Conservation (phyloP, 2,329 filamentous ascomycete species). For the Sporothrix protearum region DNA sequence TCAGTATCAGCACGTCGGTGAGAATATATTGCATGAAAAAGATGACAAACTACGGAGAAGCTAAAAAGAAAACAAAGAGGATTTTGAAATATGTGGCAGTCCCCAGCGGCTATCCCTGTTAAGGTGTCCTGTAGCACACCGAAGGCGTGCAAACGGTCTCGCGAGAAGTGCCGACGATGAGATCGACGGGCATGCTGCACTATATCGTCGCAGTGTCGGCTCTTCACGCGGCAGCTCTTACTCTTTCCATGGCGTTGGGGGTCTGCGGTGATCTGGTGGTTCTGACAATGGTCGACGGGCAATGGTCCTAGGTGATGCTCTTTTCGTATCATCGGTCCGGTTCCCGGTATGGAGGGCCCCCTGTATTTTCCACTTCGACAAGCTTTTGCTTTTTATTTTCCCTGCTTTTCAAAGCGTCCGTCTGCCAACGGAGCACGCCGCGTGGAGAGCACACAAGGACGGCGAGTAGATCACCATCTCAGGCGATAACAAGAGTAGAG, state of each 20-base stretch:
- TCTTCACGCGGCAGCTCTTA: neutral
- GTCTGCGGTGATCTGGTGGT: neutral
- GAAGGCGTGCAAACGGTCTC: neutral
- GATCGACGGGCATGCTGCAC: neutral
- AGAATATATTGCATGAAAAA: too few species aligned
- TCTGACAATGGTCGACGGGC: neutral
- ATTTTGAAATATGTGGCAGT: neutral
- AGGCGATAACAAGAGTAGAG: neutral
- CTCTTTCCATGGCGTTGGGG: neutral
- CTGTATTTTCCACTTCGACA: slow-evolving; percentile 1
- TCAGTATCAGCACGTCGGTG: too few species aligned
- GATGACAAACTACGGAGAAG: too few species aligned
- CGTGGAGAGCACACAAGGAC: neutral
- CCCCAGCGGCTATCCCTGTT: neutral
- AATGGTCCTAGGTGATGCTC: neutral
- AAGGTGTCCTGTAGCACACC: neutral
- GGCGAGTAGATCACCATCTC: neutral
- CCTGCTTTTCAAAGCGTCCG: neutral
- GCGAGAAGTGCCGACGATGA: neutral
- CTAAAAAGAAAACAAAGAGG: neutral
- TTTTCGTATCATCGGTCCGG: neutral
- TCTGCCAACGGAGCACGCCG: too few species aligned
- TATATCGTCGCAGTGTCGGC: neutral
- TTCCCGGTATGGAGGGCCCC: neutral
- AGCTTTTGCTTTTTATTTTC: neutral